These are phyloP conservation scores for Cytospora schulzeri DNA, from an alignment of 2,329 filamentous ascomycete genomes.

Conservation along the genomic window DNA sequence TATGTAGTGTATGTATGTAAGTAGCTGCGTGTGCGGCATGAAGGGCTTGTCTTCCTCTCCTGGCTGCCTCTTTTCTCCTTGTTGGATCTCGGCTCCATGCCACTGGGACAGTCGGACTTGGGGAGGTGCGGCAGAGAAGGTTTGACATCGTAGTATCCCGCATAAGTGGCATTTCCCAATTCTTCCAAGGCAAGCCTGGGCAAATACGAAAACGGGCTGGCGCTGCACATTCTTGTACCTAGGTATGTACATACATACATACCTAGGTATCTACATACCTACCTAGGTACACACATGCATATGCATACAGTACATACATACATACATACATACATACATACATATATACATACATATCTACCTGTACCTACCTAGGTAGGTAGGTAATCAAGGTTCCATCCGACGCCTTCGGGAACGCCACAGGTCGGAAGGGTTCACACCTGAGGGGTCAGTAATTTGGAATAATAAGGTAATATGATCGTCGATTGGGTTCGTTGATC, in stretches of 20 bases:
- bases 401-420: background rate
- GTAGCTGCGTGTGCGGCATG: background rate
- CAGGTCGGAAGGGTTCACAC: background rate
- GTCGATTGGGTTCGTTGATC: background rate
- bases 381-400: background rate
- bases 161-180: conserved; percentile 10
- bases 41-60: conserved; percentile 7
- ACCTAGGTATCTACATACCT: too few relatives aligned
- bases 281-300: background rate
- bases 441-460: background rate
- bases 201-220: conserved; percentile 7
- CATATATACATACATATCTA: too few relatives aligned
- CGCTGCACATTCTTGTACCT: conserved; percentile 5
- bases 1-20: too few relatives aligned
- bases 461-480: background rate
- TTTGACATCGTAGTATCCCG: conserved; percentile 6
- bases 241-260: background rate
- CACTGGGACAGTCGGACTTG: conserved; percentile 26
- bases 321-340: background rate
- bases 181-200: conserved; percentile 6
- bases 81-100: conserved; percentile 27
- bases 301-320: background rate
- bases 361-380: too few relatives aligned
- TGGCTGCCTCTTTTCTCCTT: conserved; percentile 6
- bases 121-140: conserved; percentile 14